phyloP scores from a whole-genome alignment of 106 monocot genomes.

The Acorus gramineus region DNA sequence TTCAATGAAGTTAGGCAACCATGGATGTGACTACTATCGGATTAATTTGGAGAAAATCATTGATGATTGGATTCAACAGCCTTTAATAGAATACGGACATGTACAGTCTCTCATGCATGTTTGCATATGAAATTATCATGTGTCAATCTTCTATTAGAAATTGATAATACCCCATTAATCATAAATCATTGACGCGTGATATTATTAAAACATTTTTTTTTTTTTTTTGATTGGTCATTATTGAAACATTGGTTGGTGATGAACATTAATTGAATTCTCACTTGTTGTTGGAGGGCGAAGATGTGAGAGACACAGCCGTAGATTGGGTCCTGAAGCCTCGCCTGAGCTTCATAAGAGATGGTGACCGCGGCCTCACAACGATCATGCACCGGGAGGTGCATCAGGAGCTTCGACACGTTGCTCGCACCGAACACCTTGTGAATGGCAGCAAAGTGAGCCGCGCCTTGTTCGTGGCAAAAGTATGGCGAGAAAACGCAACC shows the following conservation, averaged over 20 bases:
- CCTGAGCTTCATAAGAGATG: constrained; percentile 79
- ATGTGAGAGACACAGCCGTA: constrained; percentile 49
- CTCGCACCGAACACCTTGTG: constrained; percentile 92
- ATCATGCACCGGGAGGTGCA: constrained; percentile 58
- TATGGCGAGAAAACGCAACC: constrained; percentile 87
- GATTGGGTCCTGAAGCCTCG: constrained; percentile 65
- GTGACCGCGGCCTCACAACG: constrained; percentile 72
- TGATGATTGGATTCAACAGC: neutral
- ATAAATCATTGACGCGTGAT: no score
- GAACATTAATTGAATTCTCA: neutral
- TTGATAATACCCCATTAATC: no score
- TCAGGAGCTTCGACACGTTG: constrained; percentile 82
- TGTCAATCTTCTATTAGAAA: no score
- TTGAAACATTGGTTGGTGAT: no score
- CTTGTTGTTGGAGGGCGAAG: constrained; percentile 48
- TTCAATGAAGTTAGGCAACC: no score
- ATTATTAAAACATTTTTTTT: no score
- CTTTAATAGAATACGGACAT: neutral
- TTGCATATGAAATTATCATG: no score
- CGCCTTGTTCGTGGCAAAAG: constrained; percentile 92
- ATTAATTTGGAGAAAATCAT: neutral
- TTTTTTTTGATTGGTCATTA: no score
- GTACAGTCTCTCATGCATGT: no score
- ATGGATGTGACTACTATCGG: constrained; percentile 2
- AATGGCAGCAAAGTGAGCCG: constrained; percentile 81